These are phyloP conservation scores for Atalantia buxifolia DNA, from an alignment of 345 rosid genomes.

Conservation along the genomic window DNA sequence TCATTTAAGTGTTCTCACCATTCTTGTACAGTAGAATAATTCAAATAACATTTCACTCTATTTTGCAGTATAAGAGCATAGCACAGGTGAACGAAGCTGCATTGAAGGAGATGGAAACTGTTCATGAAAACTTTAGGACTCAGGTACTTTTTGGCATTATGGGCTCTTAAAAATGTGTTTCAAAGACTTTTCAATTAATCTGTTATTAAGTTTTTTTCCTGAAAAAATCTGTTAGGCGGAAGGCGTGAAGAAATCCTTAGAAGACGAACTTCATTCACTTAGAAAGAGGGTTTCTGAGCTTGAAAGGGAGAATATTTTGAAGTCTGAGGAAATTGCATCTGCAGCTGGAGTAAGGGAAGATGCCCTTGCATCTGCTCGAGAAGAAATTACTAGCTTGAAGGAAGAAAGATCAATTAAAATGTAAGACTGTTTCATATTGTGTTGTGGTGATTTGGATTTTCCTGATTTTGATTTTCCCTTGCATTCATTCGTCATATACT, in stretches of 20 bases:
- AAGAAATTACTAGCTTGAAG: slow-evolving; percentile 64
- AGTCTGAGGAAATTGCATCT: slow-evolving; percentile 66
- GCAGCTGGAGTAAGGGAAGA: slow-evolving; percentile 67
- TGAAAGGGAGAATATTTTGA: slow-evolving; percentile 59
- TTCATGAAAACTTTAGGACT: slow-evolving; percentile 74
- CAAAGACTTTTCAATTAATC: background rate
- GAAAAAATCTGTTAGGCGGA: slow-evolving; percentile 49
- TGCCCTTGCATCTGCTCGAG: slow-evolving; percentile 59
- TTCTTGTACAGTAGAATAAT: background rate
- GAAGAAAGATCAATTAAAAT: slow-evolving; percentile 61
- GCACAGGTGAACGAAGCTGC: slow-evolving; percentile 92
- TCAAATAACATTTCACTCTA: slow-evolving; percentile 10
- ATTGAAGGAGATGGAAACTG: slow-evolving; percentile 85
- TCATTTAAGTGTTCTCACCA: background rate
- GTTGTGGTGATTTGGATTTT: slow-evolving; percentile 3
- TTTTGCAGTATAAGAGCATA: slow-evolving; percentile 85
- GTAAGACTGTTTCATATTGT: slow-evolving; percentile 32
- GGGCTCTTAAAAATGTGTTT: slow-evolving; percentile 1
- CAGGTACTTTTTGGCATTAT: slow-evolving; percentile 49
- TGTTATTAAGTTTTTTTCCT: background rate
- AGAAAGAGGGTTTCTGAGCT: slow-evolving; percentile 71
- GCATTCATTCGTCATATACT: slow-evolving; percentile 10
- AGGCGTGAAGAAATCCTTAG: slow-evolving; percentile 58
- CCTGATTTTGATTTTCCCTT: slow-evolving; percentile 5
- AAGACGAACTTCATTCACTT: slow-evolving; percentile 66